Percentiles rank a stretch among this genome's conserved stretches.
Evolutionary conservation across 345 rosid species (phyloP).

Genomic region (Camelina laxa): DNA sequence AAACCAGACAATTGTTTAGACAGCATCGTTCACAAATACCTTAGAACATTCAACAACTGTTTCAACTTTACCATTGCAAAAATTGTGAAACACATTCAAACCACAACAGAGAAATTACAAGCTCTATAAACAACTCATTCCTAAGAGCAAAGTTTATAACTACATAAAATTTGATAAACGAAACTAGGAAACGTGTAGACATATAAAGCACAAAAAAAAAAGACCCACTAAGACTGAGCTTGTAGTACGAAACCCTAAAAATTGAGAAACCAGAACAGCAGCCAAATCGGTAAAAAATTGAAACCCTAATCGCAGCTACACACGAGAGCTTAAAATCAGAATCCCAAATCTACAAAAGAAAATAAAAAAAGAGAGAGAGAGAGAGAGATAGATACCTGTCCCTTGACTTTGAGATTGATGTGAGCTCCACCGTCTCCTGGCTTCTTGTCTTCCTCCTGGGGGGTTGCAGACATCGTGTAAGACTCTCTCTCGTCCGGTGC

Average conservation of each 20-base stretch:
- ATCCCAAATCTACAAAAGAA: neutral
- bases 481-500: slow-evolving; percentile 37
- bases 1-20: neutral
- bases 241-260: slow-evolving; percentile 22
- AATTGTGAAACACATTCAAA: neutral
- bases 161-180: slow-evolving; percentile 1
- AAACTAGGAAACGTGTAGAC: neutral
- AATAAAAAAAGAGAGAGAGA: neutral
- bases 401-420: slow-evolving; percentile 89
- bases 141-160: neutral
- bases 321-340: slow-evolving; percentile 13
- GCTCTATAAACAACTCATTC: neutral
- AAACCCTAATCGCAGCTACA: slow-evolving; percentile 13
- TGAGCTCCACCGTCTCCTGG: slow-evolving; percentile 73
- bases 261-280: neutral
- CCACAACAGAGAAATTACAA: neutral
- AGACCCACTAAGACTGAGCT: neutral
- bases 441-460: slow-evolving; percentile 76
- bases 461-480: slow-evolving; percentile 47
- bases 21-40: neutral
- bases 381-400: slow-evolving; percentile 58
- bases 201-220: neutral
- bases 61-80: neutral
- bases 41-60: neutral
- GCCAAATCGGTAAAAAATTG: neutral